These are phyloP conservation scores for Paspalum notatum DNA, from an alignment of 176 grass and related monocot genomes.

Conservation along the genomic window DNA sequence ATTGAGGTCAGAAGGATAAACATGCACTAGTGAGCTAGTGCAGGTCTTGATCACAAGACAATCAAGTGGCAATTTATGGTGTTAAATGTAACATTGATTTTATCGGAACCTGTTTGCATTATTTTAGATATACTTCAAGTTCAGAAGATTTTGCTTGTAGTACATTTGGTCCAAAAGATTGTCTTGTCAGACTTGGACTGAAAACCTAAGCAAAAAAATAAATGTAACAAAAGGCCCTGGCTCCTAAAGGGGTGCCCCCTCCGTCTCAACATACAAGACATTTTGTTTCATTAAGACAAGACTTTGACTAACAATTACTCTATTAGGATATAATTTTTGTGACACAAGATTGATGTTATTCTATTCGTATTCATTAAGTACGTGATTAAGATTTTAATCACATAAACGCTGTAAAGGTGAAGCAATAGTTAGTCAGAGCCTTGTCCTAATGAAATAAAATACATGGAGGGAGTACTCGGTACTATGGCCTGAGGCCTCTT, in stretches of 20 bases:
- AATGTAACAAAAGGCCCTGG: neutral
- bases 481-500: neutral
- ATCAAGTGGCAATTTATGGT: neutral
- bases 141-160: neutral
- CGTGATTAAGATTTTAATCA: no score
- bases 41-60: neutral
- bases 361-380: no score
- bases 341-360: no score
- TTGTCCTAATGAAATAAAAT: no score
- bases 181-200: neutral
- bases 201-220: neutral
- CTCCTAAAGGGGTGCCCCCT: neutral
- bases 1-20: conserved; percentile 50
- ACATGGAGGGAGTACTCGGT: no score
- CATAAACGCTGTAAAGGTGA: no score
- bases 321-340: no score
- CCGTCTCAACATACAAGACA: no score
- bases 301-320: no score
- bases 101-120: neutral
- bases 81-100: neutral
- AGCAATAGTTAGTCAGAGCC: no score
- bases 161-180: neutral
- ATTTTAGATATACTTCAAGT: neutral
- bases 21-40: conserved; percentile 10
- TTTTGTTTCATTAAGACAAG: no score